A percentile compares a stretch with the other conserved stretches of the same genome.
These are phyloP conservation scores for Trichoderma citrinoviride DNA, from an alignment of 2,329 filamentous ascomycete genomes.

Conservation along the genomic window DNA sequence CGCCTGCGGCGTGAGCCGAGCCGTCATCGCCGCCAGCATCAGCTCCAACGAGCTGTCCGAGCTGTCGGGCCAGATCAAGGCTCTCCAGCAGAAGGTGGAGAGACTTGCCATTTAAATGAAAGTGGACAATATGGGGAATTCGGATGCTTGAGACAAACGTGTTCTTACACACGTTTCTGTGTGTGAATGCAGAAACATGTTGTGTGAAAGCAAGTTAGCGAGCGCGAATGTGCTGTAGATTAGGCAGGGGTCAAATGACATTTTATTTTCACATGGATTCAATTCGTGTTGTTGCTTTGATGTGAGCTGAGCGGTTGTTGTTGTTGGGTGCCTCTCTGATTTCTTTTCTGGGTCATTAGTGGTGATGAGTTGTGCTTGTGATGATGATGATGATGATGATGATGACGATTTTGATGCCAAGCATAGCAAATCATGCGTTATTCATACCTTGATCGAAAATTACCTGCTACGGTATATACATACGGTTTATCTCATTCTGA, in stretches of 20 bases:
- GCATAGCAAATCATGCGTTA: background rate
- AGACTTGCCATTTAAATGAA: conserved; percentile 80
- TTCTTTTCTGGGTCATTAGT: background rate
- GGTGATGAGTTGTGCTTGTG: background rate
- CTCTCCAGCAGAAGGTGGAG: conserved; percentile 93
- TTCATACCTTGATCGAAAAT: too few species aligned
- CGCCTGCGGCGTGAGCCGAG: conserved; percentile 82
- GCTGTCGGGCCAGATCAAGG: conserved; percentile 80
- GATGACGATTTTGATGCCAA: background rate
- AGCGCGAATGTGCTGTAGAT: background rate
- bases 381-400: background rate
- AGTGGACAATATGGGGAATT: too few species aligned
- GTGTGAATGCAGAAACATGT: background rate
- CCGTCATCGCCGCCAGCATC: conserved; percentile 84
- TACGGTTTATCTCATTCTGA: too few species aligned
- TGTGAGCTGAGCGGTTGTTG: background rate
- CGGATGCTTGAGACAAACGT: background rate
- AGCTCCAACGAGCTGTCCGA: conserved; percentile 91
- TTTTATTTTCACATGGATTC: conserved; percentile 5
- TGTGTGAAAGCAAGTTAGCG: too few species aligned
- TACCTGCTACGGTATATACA: background rate
- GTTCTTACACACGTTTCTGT: background rate
- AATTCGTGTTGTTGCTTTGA: background rate
- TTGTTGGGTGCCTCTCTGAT: too few species aligned
- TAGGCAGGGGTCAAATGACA: conserved; percentile 14